Evolutionary conservation across 1,284 basidiomycete species (phyloP), one percentile per base, ranked within the genome.

Genomic region (Anthracocystis panici-leucophaei): DNA sequence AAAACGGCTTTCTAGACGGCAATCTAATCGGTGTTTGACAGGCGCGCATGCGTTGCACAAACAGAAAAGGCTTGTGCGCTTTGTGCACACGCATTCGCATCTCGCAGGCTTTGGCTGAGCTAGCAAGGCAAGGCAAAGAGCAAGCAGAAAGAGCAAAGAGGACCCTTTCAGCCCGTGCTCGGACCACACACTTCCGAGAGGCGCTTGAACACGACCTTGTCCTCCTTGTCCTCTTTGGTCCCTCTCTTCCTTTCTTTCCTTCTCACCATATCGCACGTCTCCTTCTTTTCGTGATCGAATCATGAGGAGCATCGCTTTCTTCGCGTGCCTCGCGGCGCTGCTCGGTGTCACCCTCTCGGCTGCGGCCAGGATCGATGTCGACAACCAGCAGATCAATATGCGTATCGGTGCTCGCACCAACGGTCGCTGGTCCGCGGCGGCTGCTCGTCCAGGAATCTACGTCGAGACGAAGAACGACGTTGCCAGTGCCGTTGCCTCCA

Each of bases 281-380:
- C 45, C 16, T 18, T 16, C 5, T 25, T 6, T 25, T 9, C 18
- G 7, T 23, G 16, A 38, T 2, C 33, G 5, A 45, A 61, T 12
- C 0, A 75, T 75, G 72, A 65, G 60, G 45, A 54, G 65, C 27
- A n/a, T 66, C 18, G 66, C 65, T 25, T 68, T 70, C 56, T 57
- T 70, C 50, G 62, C 66, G 40, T 65, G 57, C 66, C 63, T 75
- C 12, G 63, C 63, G 63, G 72, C 66, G 51, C 52, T 66, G 49
- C 63, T 75, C 11, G 41, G 62, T 40, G 45, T 58, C 55, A 48
- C 52, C 14, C 60, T 54, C 21, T 46, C 66, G 21, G 62, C 66
- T 38, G 62, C 72, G 46, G 72, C 66, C 35, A 63, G 38, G 4
- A 41, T 66, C 53, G 59, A 75, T 20, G 60, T 54, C 48, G 58